Evolutionary conservation across 768 basidiomycete genomes (phyloP).

Genomic region (Galerina sulciceps): DNA sequence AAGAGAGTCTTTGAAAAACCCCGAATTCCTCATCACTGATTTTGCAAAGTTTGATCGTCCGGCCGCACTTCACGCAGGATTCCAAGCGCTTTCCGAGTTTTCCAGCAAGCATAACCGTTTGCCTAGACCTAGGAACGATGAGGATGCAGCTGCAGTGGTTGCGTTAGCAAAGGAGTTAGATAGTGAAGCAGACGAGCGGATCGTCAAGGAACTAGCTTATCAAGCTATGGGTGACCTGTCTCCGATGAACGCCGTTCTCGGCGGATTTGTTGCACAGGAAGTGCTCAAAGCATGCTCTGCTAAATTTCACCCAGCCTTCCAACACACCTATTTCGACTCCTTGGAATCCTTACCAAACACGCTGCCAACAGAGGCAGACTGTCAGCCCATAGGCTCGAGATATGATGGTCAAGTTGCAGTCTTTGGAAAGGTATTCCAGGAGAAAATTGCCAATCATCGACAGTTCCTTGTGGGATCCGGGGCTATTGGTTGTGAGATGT

Average conservation of each 20-base stretch:
- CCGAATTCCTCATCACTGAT: constrained; percentile 93
- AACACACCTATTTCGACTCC: constrained; percentile 96
- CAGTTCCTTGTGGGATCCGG: constrained; percentile 99
- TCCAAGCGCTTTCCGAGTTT: constrained; percentile 91
- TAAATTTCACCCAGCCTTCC: constrained; percentile 97
- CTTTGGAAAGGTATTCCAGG: constrained; percentile 91
- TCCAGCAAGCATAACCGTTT: constrained; percentile 62
- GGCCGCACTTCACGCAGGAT: constrained; percentile 87
- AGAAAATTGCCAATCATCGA: constrained; percentile 85
- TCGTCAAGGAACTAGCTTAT: constrained; percentile 83
- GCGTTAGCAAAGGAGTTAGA: constrained; percentile 80
- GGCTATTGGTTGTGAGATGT: constrained; percentile 99
- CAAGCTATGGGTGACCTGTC: constrained; percentile 91
- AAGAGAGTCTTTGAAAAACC: constrained; percentile 76
- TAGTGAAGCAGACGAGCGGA: constrained; percentile 76
- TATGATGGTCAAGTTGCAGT: constrained; percentile 97
- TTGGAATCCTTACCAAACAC: constrained; percentile 86
- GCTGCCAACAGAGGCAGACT: constrained; percentile 82
- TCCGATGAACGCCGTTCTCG: constrained; percentile 91
- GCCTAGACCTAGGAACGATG: constrained; percentile 81
- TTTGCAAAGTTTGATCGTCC: constrained; percentile 98
- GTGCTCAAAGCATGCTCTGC: constrained; percentile 96
- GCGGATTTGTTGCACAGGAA: constrained; percentile 98
- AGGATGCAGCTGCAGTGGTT: constrained; percentile 78
- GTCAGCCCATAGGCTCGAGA: constrained; percentile 78